phyloP scores from a whole-genome alignment of 2,329 filamentous ascomycete genomes.

The Ophiostoma perfectum region DNA sequence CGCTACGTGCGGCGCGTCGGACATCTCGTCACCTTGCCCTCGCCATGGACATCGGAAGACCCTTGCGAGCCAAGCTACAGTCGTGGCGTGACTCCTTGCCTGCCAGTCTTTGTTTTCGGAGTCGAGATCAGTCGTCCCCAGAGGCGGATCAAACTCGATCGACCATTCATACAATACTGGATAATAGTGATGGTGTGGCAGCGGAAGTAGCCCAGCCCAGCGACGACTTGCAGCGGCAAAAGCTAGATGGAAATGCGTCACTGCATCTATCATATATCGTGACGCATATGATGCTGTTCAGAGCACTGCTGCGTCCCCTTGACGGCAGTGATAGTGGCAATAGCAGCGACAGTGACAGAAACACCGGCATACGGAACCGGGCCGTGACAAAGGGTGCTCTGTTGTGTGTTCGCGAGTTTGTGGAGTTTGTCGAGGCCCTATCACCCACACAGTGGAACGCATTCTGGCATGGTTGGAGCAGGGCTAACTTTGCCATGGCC shows the following conservation, averaged over 20 bases:
- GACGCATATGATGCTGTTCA: constrained; percentile 35
- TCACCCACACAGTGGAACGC: constrained; percentile 25
- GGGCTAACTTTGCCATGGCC: constrained; percentile 26
- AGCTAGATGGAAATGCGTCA: constrained; percentile 31
- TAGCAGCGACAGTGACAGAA: neutral
- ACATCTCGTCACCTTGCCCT: constrained; percentile 31
- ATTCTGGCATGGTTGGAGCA: constrained; percentile 28
- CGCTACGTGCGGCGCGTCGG: constrained; percentile 30
- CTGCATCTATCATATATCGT: constrained; percentile 34
- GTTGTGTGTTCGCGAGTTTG: constrained; percentile 26
- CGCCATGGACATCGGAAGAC: constrained; percentile 31
- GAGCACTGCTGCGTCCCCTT: constrained; percentile 33
- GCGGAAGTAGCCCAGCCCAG: no score
- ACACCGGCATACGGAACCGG: neutral
- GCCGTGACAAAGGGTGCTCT: constrained; percentile 24
- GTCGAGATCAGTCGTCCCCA: neutral
- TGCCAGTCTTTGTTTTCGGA: constrained; percentile 8
- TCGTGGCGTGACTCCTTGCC: constrained; percentile 33
- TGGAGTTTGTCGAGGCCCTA: constrained; percentile 26
- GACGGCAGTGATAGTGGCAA: constrained; percentile 24
- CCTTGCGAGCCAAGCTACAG: constrained; percentile 30
- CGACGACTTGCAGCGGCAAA: neutral
- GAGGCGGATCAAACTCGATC: neutral
- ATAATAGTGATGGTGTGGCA: neutral
- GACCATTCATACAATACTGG: neutral